phyloP scores from a whole-genome alignment of 2,329 filamentous ascomycete genomes.

The Phoma sp. region DNA sequence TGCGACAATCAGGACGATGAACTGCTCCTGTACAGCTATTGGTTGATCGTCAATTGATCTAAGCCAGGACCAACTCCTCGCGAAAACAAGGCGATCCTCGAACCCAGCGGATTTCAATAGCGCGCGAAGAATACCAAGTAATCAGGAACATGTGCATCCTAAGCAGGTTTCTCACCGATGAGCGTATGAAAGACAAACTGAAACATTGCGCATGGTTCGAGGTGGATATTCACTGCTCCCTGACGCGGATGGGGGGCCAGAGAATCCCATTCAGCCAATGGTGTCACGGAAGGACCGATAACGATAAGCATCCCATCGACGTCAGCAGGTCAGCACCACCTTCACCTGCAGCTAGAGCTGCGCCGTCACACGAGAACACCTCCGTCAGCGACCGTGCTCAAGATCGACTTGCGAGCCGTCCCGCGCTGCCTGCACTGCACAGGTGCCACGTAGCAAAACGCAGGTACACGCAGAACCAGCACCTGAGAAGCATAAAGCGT shows the following conservation, averaged over 20 bases:
- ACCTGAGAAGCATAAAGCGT: constrained; percentile 34
- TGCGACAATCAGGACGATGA: background rate
- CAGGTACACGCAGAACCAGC: constrained; percentile 42
- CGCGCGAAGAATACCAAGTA: constrained; percentile 6
- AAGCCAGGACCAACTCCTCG: background rate
- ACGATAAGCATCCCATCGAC: constrained; percentile 30
- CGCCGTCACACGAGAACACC: constrained; percentile 32
- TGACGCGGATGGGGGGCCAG: constrained; percentile 17
- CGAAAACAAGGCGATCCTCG: background rate
- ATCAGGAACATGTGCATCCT: constrained; percentile 26
- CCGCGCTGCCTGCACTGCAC: constrained; percentile 41
- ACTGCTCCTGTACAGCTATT: constrained; percentile 1
- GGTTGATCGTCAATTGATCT: background rate
- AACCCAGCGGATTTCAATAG: constrained; percentile 4
- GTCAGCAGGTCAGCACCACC: constrained; percentile 25
- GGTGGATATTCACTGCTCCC: constrained; percentile 23
- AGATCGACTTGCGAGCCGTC: constrained; percentile 49
- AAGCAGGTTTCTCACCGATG: constrained; percentile 23
- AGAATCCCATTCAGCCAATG: constrained; percentile 25
- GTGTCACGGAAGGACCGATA: constrained; percentile 31
- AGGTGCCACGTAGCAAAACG: constrained; percentile 49
- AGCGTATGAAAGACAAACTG: constrained; percentile 17
- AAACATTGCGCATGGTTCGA: constrained; percentile 10
- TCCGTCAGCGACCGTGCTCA: constrained; percentile 37
- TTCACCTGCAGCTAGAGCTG: constrained; percentile 39